These are phyloP conservation scores for Sphagnum contortum DNA, from an alignment of 225 moss, liverwort and hornwort genomes.

Conservation along the genomic window DNA sequence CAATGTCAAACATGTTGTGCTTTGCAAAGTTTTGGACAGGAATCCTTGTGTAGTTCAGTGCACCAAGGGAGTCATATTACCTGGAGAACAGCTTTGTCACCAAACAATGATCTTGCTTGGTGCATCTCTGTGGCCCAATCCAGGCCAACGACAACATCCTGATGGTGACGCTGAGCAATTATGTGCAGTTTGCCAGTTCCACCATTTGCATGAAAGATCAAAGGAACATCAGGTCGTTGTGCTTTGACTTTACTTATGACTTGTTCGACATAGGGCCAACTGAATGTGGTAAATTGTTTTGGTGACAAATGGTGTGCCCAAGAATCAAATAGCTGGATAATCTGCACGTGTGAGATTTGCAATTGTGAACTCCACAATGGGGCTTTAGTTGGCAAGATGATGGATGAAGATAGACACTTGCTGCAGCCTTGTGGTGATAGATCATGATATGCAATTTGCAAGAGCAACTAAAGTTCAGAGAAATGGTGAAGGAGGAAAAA, in stretches of 20 bases:
- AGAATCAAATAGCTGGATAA: slow-evolving; percentile 91
- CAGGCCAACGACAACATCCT: slow-evolving; percentile 75
- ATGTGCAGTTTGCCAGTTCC: slow-evolving; percentile 91
- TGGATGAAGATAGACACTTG: too few relatives aligned
- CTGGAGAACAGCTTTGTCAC: slow-evolving; percentile 43
- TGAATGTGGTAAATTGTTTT: slow-evolving; percentile 64
- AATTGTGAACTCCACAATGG: too few relatives aligned
- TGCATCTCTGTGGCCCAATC: slow-evolving; percentile 81
- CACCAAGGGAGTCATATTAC: slow-evolving; percentile 3
- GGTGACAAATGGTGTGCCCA: slow-evolving; percentile 98
- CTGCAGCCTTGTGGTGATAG: too few relatives aligned
- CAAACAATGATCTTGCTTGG: slow-evolving; percentile 56
- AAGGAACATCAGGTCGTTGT: slow-evolving; percentile 48
- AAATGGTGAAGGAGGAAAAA: background rate
- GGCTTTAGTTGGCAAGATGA: too few relatives aligned
- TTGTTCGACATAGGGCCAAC: slow-evolving; percentile 67
- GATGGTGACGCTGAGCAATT: slow-evolving; percentile 34
- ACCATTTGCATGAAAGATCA: slow-evolving; percentile 94
- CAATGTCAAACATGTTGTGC: too few relatives aligned
- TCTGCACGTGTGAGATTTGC: slow-evolving; percentile 6
- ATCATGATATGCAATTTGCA: too few relatives aligned
- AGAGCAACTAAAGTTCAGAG: too few relatives aligned
- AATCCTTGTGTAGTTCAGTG: too few relatives aligned
- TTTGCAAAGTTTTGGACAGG: too few relatives aligned
- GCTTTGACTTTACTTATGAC: slow-evolving; percentile 52